Evolutionary conservation across 2,329 filamentous ascomycete genomes (phyloP).

Genomic region (Cladophialophora chaetospira): DNA sequence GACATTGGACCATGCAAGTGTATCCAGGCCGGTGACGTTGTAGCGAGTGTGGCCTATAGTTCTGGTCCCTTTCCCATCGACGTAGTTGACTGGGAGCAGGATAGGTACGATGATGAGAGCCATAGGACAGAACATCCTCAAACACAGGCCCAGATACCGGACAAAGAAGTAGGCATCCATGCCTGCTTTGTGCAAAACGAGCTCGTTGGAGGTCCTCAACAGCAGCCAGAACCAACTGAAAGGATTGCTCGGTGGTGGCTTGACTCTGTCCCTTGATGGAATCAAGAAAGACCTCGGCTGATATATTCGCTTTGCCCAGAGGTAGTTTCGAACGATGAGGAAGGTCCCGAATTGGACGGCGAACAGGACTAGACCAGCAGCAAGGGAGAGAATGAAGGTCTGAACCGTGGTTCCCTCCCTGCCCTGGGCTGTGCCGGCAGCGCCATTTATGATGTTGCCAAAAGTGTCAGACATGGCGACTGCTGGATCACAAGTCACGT

Average conservation of each 20-base stretch:
- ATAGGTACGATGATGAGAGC: constrained; percentile 35
- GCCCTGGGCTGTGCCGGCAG: constrained; percentile 35
- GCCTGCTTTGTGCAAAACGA: constrained; percentile 29
- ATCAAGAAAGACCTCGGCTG: constrained; percentile 37
- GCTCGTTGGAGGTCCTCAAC: constrained; percentile 33
- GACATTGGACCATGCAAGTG: constrained; percentile 38
- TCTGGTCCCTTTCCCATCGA: constrained; percentile 32
- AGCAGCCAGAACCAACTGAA: constrained; percentile 35
- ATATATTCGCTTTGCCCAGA: constrained; percentile 34
- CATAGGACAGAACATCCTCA: constrained; percentile 37
- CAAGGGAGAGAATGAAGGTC: constrained; percentile 36
- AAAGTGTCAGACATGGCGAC: constrained; percentile 18
- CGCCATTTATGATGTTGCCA: constrained; percentile 34
- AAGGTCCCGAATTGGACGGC: constrained; percentile 33
- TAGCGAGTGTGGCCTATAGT: constrained; percentile 30
- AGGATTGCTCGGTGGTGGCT: constrained; percentile 35
- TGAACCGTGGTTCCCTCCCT: constrained; percentile 35
- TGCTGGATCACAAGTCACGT: background rate
- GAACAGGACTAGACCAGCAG: constrained; percentile 36
- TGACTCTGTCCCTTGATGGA: constrained; percentile 34
- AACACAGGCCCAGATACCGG: constrained; percentile 33
- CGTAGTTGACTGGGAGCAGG: constrained; percentile 37
- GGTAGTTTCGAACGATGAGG: constrained; percentile 34
- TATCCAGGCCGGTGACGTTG: constrained; percentile 38
- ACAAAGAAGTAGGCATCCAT: constrained; percentile 38